These are phyloP conservation scores for Gremmenia infestans DNA, from an alignment of 2,329 filamentous ascomycete genomes.

Conservation along the genomic window DNA sequence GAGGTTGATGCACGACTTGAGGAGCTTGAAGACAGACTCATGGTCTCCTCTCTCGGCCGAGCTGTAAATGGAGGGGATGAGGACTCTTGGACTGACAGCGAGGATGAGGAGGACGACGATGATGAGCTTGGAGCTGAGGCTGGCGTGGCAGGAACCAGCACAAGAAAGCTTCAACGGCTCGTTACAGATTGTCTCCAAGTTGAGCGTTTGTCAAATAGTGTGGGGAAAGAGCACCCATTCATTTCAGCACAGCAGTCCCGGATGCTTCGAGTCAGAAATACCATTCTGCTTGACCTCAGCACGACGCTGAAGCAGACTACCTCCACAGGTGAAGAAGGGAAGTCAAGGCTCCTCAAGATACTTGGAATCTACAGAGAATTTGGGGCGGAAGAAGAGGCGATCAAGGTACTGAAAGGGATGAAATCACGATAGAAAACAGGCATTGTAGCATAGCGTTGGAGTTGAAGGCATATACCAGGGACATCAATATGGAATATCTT, in stretches of 20 bases:
- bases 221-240: slow-evolving; percentile 59
- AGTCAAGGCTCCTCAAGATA: slow-evolving; percentile 46
- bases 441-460: slow-evolving; percentile 42
- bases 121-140: slow-evolving; percentile 20
- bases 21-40: slow-evolving; percentile 58
- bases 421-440: slow-evolving; percentile 18
- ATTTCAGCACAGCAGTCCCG: slow-evolving; percentile 51
- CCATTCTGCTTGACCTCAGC: slow-evolving; percentile 59
- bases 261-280: slow-evolving; percentile 53
- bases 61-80: slow-evolving; percentile 25
- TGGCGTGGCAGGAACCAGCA: slow-evolving; percentile 30
- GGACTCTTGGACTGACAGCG: slow-evolving; percentile 34
- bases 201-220: slow-evolving; percentile 42
- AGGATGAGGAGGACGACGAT: slow-evolving; percentile 36
- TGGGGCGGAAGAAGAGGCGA: slow-evolving; percentile 53
- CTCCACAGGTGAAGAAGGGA: slow-evolving; percentile 33
- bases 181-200: slow-evolving; percentile 54
- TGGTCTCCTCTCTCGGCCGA: slow-evolving; percentile 40
- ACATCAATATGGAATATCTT: slow-evolving; percentile 30
- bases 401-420: slow-evolving; percentile 41
- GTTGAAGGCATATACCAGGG: slow-evolving; percentile 32
- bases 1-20: slow-evolving; percentile 61
- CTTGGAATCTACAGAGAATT: slow-evolving; percentile 57
- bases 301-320: slow-evolving; percentile 56
- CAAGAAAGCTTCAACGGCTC: slow-evolving; percentile 44